Evolutionary conservation across 768 basidiomycete species (phyloP), one percentile per base, ranked within the genome.

Genomic region (Boletus coccyginus): DNA sequence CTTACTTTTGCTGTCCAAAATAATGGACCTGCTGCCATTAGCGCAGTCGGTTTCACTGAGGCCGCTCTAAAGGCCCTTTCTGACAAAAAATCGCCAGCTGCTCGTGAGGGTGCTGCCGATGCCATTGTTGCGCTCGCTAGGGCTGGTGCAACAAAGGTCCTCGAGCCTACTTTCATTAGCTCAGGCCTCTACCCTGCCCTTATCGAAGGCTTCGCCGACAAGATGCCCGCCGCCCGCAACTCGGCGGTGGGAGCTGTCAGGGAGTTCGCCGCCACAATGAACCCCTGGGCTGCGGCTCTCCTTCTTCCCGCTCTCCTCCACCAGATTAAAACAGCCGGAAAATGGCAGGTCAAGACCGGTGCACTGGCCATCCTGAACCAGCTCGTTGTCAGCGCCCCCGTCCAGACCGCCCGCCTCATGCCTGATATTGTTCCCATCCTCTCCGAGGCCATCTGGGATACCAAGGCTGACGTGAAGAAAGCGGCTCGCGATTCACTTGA

Each of bases 381-480:
- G 78, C 85, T 98, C 68, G 89, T 97, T 64, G 78, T 74, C 62
- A 86, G 86, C 66, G 90, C 92, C 31, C 91, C 94, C 46, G 68
- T 75, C 57, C 95, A 95, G 77, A 90, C 82, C 52, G 88, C 90
- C 57, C 87, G 85, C 65, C 89, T 94, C 69, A 95, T 94, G 80
- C 94, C 92, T 57, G 93, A 96, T 46, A 92, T 98, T 60, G 88
- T 98, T 61, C 94, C 95, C 58, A 80, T 98, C 66, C 92, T 98
- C 67, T 75, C 95, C 36, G 95, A 94, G 70, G 93, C 90, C 56
- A 96, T 98, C 66, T 98, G 96, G 96, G 95, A 97, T 75, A 96
- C 94, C 75, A 98, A 98, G 79, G 86, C 94, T 46, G 94, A 97
- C 62, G 96, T 98, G 74, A 98, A 98, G 88, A 97, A 98, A 82